Percentiles rank a stretch among this genome's conserved stretches.
Evolutionary conservation across 495 filamentous ascomycete genomes (phyloP).

Genomic region (Bathelium albidoporum): DNA sequence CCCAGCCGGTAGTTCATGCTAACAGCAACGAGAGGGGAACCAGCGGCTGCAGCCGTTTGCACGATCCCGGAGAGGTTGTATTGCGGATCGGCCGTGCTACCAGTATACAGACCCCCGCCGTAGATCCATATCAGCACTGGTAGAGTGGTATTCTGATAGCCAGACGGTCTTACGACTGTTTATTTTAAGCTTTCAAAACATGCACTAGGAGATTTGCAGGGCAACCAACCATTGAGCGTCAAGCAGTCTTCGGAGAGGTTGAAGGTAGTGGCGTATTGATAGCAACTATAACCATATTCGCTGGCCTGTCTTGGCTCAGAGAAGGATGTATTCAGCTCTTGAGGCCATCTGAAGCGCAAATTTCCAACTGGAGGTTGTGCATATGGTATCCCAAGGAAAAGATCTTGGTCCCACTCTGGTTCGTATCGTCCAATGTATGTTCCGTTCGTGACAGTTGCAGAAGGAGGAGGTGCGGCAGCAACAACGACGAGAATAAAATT

Average conservation of each 20-base stretch:
- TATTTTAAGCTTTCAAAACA: no score
- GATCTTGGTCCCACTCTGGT: conserved; percentile 37
- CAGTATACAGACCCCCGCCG: conserved; percentile 39
- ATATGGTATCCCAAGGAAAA: conserved; percentile 49
- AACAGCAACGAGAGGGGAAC: conserved; percentile 23
- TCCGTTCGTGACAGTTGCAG: conserved; percentile 30
- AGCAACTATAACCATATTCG: conserved; percentile 42
- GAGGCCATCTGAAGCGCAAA: conserved; percentile 40
- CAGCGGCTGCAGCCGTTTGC: conserved; percentile 21
- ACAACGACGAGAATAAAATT: background rate
- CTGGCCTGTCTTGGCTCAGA: conserved; percentile 33
- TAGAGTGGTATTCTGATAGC: conserved; percentile 21
- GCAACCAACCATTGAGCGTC: conserved; percentile 23
- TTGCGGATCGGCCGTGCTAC: conserved; percentile 23
- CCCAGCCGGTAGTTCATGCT: conserved; percentile 25
- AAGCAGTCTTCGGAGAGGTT: conserved; percentile 36
- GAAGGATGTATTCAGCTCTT: conserved; percentile 38
- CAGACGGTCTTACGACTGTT: conserved; percentile 18
- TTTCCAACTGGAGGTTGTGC: conserved; percentile 40
- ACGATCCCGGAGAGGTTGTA: conserved; percentile 47
- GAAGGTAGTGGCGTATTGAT: conserved; percentile 31
- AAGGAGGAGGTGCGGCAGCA: background rate
- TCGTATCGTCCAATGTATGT: conserved; percentile 36
- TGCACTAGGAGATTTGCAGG: no score
- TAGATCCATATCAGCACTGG: conserved; percentile 31